phyloP scores from a whole-genome alignment of 2,329 filamentous ascomycete genomes.

The Cyphellophora attinorum region DNA sequence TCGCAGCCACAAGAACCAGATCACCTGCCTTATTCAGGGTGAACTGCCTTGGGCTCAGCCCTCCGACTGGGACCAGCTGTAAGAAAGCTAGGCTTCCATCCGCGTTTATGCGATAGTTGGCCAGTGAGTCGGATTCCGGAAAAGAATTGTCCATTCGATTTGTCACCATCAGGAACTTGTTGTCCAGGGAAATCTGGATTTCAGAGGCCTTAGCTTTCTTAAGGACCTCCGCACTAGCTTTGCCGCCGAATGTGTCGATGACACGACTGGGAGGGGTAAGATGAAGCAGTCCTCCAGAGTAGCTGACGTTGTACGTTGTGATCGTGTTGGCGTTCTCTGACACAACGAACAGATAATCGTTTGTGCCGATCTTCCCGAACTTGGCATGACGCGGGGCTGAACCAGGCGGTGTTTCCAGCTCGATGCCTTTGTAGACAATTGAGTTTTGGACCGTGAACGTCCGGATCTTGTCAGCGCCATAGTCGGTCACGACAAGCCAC shows the following conservation, averaged over 20 bases:
- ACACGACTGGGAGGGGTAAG: constrained; percentile 1
- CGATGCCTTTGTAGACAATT: background rate
- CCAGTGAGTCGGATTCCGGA: constrained; percentile 1
- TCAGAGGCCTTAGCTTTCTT: constrained; percentile 1
- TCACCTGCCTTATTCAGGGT: background rate
- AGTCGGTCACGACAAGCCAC: constrained; percentile 3
- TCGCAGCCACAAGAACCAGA: background rate
- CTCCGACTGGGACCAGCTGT: constrained; percentile 1
- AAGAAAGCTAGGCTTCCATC: constrained; percentile 1
- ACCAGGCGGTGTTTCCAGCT: constrained; percentile 2
- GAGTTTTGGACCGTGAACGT: background rate
- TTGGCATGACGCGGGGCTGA: constrained; percentile 2
- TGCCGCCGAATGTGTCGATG: constrained; percentile 3
- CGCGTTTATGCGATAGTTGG: background rate
- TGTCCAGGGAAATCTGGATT: background rate
- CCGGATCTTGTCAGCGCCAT: constrained; percentile 2
- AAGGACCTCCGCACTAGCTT: background rate
- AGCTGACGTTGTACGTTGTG: constrained; percentile 1
- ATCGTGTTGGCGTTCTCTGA: constrained; percentile 2
- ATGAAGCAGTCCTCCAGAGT: background rate
- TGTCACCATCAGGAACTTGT: constrained; percentile 2
- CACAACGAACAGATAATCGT: constrained; percentile 3
- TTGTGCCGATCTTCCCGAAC: background rate
- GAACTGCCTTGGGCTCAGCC: constrained; percentile 1
- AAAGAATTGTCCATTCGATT: constrained; percentile 1